phyloP scores from a whole-genome alignment of 192 early-diverging fungal genomes.

The Coemansia sp. region DNA sequence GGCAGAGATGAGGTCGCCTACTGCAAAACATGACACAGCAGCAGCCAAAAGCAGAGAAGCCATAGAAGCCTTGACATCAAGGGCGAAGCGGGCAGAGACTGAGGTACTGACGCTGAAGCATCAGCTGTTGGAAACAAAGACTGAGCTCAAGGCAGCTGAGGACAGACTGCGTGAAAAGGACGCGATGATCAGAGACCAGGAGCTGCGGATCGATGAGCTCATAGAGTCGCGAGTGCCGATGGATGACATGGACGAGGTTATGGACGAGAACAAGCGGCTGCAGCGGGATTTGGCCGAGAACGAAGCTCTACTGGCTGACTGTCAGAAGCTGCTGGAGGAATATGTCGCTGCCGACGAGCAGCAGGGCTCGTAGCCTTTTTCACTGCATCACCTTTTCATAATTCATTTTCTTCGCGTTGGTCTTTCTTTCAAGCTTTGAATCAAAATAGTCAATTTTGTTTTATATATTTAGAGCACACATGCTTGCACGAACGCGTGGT shows the following conservation, averaged over 20 bases:
- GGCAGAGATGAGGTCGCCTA: conserved; percentile 2
- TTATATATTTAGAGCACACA: no score
- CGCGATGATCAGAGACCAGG: conserved; percentile 42
- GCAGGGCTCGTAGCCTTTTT: neutral
- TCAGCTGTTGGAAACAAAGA: conserved; percentile 49
- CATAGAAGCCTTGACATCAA: neutral
- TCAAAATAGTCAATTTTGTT: no score
- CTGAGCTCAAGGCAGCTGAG: conserved; percentile 44
- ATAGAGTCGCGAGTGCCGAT: conserved; percentile 47
- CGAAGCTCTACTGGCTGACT: conserved; percentile 43
- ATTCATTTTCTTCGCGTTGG: neutral
- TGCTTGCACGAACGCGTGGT: no score
- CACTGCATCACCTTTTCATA: neutral
- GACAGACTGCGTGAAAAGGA: conserved; percentile 46
- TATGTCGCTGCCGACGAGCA: conserved; percentile 28
- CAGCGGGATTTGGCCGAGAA: conserved; percentile 34
- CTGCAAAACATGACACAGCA: conserved; percentile 1
- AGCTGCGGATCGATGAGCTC: conserved; percentile 38
- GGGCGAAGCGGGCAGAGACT: conserved; percentile 21
- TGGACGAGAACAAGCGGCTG: conserved; percentile 37
- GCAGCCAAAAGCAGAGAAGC: neutral
- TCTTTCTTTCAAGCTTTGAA: neutral
- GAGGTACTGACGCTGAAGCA: conserved; percentile 42
- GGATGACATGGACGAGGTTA: conserved; percentile 48
- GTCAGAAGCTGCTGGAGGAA: conserved; percentile 47